phyloP scores from a whole-genome alignment of 805 yeast species.

The Metschnikowia borealis region DNA sequence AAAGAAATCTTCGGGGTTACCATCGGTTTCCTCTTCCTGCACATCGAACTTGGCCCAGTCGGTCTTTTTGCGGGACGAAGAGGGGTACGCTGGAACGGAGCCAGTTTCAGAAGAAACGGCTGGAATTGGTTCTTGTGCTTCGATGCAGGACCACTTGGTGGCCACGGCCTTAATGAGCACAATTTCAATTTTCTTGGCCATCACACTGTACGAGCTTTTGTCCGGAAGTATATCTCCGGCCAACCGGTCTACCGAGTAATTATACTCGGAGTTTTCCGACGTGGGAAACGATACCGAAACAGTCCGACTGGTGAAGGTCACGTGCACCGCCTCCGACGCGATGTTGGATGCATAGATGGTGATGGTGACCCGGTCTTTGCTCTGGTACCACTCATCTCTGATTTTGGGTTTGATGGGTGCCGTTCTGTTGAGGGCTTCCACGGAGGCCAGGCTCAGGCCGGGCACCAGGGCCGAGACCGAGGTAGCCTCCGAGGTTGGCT shows the following conservation, averaged over 20 bases:
- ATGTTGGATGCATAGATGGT: slow-evolving; percentile 70
- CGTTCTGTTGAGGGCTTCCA: slow-evolving; percentile 26
- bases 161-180: slow-evolving; percentile 45
- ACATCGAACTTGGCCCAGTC: slow-evolving; percentile 66
- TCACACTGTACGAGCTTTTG: slow-evolving; percentile 46
- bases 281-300: slow-evolving; percentile 47
- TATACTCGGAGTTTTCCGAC: slow-evolving; percentile 50
- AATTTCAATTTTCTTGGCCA: slow-evolving; percentile 73
- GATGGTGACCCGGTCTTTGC: slow-evolving; percentile 50
- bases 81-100: slow-evolving; percentile 45
- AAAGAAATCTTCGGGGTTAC: slow-evolving; percentile 65
- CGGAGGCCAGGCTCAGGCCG: background rate
- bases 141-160: slow-evolving; percentile 55
- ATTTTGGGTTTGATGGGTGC: slow-evolving; percentile 38
- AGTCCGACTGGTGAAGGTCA: slow-evolving; percentile 35
- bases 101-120: slow-evolving; percentile 3
- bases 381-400: slow-evolving; percentile 58
- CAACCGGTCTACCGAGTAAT: slow-evolving; percentile 52
- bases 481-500: too few species aligned
- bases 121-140: slow-evolving; percentile 18
- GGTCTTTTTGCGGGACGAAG: slow-evolving; percentile 55
- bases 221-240: slow-evolving; percentile 47
- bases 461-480: background rate
- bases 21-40: slow-evolving; percentile 38
- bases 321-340: slow-evolving; percentile 43